Percentiles rank a stretch among this genome's conserved stretches.
These are phyloP conservation scores for Nitzschia palea DNA, from an alignment of 108 stramenopile genomes.

Conservation along the genomic window DNA sequence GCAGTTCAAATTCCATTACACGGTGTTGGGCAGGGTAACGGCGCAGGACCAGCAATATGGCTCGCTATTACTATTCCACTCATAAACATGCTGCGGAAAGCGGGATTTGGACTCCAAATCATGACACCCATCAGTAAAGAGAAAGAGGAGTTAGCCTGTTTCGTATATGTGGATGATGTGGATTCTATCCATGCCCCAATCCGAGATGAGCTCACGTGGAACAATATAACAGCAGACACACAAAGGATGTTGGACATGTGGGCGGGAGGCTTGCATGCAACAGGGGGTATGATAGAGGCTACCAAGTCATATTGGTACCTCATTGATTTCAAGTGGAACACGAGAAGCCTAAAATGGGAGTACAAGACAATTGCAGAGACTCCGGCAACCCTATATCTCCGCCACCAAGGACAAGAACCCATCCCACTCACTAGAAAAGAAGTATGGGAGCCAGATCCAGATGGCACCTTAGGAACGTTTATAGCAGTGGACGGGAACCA, in stretches of 20 bases:
- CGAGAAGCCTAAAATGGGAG: not conserved
- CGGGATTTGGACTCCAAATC: constrained; percentile 7
- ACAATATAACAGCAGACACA: not conserved
- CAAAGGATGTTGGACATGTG: too few relatives aligned
- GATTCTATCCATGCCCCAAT: constrained; percentile 2
- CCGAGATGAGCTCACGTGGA: not conserved
- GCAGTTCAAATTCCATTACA: not conserved
- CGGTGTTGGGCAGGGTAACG: constrained; percentile 40
- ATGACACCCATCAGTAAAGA: not conserved
- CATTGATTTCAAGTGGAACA: not conserved
- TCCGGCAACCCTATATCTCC: not conserved
- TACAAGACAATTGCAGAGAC: not conserved
- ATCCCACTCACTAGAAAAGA: not conserved
- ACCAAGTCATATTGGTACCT: constrained; percentile 10
- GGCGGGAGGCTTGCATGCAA: not conserved
- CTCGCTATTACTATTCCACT: constrained; percentile 24
- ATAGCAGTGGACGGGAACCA: not conserved
- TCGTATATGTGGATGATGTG: constrained; percentile 33
- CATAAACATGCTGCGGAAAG: constrained; percentile 2
- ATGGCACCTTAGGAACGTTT: not conserved
- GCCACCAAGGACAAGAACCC: too few relatives aligned
- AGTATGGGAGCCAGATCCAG: not conserved
- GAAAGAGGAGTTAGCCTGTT: not conserved
- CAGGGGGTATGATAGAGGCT: constrained; percentile 2
- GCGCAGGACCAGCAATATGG: constrained; percentile 41